Evolutionary conservation across 2,329 filamentous ascomycete species (phyloP).

Genomic region (Phialophora macrospora): DNA sequence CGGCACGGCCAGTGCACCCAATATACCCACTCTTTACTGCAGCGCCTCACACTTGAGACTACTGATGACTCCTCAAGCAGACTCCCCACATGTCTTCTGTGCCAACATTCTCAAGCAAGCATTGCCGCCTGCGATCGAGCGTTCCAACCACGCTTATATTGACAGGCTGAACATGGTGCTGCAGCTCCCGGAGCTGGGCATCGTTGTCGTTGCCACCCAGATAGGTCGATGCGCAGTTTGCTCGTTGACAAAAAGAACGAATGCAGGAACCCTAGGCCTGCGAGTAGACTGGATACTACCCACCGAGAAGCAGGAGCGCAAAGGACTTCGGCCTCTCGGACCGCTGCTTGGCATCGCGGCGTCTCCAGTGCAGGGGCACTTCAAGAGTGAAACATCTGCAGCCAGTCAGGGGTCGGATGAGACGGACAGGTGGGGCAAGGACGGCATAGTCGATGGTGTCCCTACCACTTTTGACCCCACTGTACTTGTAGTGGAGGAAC

Average conservation of each 20-base stretch:
- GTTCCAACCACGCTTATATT: slow-evolving; percentile 23
- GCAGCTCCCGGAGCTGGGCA: slow-evolving; percentile 63
- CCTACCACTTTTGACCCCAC: slow-evolving; percentile 35
- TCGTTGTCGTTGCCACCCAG: slow-evolving; percentile 63
- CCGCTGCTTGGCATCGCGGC: slow-evolving; percentile 61
- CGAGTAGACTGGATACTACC: slow-evolving; percentile 64
- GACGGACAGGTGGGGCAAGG: slow-evolving; percentile 33
- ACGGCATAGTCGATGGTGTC: slow-evolving; percentile 34
- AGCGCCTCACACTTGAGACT: slow-evolving; percentile 35
- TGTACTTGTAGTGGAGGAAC: slow-evolving; percentile 26
- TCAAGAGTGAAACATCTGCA: slow-evolving; percentile 9
- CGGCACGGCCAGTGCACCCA: slow-evolving; percentile 20
- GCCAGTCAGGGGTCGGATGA: slow-evolving; percentile 33
- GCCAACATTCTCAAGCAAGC: slow-evolving; percentile 37
- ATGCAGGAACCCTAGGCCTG: slow-evolving; percentile 51
- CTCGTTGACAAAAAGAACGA: slow-evolving; percentile 52
- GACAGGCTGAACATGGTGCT: slow-evolving; percentile 62
- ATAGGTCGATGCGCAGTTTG: slow-evolving; percentile 62
- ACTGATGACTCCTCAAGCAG: slow-evolving; percentile 33
- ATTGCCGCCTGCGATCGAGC: slow-evolving; percentile 29
- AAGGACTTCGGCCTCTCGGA: slow-evolving; percentile 49
- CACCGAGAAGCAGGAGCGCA: slow-evolving; percentile 54
- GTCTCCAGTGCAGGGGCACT: slow-evolving; percentile 59
- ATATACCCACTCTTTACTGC: slow-evolving; percentile 38
- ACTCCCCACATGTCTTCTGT: slow-evolving; percentile 37